These are phyloP conservation scores for Withania somnifera DNA, from an alignment of 305 asterid genomes.

Conservation along the genomic window DNA sequence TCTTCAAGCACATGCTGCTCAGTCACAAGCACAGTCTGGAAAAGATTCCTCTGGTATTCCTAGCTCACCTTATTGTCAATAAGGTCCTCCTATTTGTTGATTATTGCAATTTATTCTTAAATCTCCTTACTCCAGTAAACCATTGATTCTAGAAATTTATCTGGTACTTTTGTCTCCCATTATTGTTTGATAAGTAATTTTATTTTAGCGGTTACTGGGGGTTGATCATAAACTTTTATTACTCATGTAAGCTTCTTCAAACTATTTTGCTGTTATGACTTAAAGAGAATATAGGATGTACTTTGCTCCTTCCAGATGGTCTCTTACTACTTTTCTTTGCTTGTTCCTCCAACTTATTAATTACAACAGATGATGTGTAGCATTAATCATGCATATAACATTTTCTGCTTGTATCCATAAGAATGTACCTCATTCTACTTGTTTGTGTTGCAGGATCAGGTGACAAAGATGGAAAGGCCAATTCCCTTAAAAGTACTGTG, in stretches of 20 bases:
- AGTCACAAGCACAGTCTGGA: conserved; percentile 55
- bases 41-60: conserved; percentile 56
- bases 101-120: neutral
- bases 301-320: neutral
- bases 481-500: conserved; percentile 58
- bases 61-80: neutral
- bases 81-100: neutral
- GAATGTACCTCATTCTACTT: neutral
- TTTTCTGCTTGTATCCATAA: neutral
- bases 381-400: neutral
- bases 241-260: neutral
- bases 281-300: neutral
- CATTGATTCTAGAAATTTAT: neutral
- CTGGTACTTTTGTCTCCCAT: neutral
- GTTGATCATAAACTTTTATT: neutral
- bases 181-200: neutral
- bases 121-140: neutral
- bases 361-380: neutral
- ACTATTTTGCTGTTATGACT: neutral
- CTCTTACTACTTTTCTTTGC: neutral
- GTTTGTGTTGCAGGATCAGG: conserved; percentile 25
- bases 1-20: conserved; percentile 95
- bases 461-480: conserved; percentile 48
- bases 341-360: neutral
- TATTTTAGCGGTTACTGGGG: neutral